Base-by-base conservation (phyloP, 805 yeast genomes). In the Candida incommunis region DNA sequence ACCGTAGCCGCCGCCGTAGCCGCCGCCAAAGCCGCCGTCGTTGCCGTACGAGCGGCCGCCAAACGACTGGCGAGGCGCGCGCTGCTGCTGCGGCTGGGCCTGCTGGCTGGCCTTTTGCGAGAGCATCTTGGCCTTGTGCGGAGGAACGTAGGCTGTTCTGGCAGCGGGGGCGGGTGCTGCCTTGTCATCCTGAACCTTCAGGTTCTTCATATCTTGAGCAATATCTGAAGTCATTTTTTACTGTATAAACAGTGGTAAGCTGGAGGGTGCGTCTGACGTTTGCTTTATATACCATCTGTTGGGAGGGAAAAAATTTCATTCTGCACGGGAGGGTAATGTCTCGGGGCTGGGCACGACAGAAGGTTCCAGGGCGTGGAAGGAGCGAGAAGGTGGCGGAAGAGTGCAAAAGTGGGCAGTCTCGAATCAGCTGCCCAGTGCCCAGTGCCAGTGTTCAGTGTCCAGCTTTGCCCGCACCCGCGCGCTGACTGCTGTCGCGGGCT, bases 91-190 rank as follows among this genome's bases (percentile, higher is more conserved):
- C 59, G 60, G 45, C 29, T 41, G 42, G 41, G 44, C 31, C 23
- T 42, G 37, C 35, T 48, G 45, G 34, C 13, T 22, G 43, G 34
- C 25, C 41, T 35, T 29, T 44, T 41, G 43, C 44, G 46, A 24
- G 11, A 41, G 50, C 42, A 42, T 48, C 41, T 53, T 47, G 23
- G 56, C 55, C 26, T 54, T 54, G 59, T 75, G 80, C 51, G 81
- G 81, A 41, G 80, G 81, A 37, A 74, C 76, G 61, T 76, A 75
- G 31, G n/a, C 37, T 7, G 18, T 16, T 5, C 37, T 18, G 18
- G 37, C 18, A 13, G 20, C 37, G 18, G 20, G 20, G 18, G 37
- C 37, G 18, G 37, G 7, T 18, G 11, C 18, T 26, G 45, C 50
- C 22, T 45, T 49, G 44, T 31, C n/a, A 16, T 31, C 37, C 20